Percentiles rank a stretch among this genome's conserved stretches.
These are phyloP conservation scores for Acer negundo DNA, from an alignment of 345 rosid species.

Conservation along the genomic window DNA sequence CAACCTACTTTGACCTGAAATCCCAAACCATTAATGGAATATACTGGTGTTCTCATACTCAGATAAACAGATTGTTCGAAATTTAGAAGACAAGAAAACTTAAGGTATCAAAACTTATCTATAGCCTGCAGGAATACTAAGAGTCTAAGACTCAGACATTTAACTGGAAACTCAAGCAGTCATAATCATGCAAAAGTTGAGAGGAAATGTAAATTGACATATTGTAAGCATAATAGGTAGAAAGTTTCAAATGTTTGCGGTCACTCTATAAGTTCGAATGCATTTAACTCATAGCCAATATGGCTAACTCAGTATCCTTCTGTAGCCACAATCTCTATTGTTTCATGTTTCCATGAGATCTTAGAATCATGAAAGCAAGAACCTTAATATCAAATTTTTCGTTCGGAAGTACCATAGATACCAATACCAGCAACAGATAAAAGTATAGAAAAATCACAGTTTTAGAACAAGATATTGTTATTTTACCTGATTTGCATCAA, in stretches of 20 bases:
- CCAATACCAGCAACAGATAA: not conserved
- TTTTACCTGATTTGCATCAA: conserved; percentile 77
- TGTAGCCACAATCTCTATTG: not conserved
- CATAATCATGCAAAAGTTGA: not conserved
- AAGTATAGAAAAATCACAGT: not conserved
- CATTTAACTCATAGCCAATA: not conserved
- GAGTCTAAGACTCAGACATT: not conserved
- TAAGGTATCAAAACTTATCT: not conserved
- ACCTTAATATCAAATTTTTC: not conserved
- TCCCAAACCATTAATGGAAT: conserved; percentile 19
- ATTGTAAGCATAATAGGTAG: not conserved
- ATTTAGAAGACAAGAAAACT: not conserved
- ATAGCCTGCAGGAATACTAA: not conserved
- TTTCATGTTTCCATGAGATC: conserved; percentile 5
- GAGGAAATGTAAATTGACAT: not conserved
- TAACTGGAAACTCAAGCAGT: not conserved
- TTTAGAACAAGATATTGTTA: not conserved
- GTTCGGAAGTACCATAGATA: not conserved
- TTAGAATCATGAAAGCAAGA: not conserved
- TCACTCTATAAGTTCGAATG: not conserved
- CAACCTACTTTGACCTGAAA: conserved; percentile 88
- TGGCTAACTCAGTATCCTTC: not conserved
- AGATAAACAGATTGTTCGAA: not conserved
- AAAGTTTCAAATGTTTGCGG: not conserved
- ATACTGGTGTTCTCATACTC: not conserved